Percentiles rank a stretch among this genome's conserved stretches.
phyloP scores from a whole-genome alignment of 139 green algal genomes.

The Dunaliella sp. region DNA sequence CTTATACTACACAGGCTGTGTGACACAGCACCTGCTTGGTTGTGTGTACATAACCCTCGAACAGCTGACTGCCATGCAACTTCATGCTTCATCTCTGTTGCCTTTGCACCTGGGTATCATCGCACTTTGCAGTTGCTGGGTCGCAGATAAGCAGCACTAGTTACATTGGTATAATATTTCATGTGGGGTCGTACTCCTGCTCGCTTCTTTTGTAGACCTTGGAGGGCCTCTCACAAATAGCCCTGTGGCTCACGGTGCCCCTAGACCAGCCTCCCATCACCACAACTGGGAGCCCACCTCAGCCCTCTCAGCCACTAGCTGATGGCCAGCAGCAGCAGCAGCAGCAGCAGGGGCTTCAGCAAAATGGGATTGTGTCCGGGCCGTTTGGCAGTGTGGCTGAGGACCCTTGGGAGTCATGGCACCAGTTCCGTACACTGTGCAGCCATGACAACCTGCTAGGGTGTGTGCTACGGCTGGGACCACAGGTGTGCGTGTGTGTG shows the following conservation, averaged over 20 bases:
- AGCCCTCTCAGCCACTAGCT: neutral
- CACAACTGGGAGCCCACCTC: neutral
- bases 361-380: neutral
- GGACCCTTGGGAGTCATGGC: slow-evolving; percentile 63
- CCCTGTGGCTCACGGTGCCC: slow-evolving; percentile 86
- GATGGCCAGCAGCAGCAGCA: slow-evolving; percentile 1
- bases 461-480: slow-evolving; percentile 57
- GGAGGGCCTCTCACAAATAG: slow-evolving; percentile 62
- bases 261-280: slow-evolving; percentile 25
- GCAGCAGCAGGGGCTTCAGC: slow-evolving; percentile 13
- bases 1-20: no score
- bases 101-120: no score
- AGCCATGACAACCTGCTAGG: slow-evolving; percentile 72
- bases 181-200: no score
- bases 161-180: no score
- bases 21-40: no score
- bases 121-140: no score
- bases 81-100: no score
- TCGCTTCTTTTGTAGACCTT: no score
- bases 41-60: no score
- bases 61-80: no score
- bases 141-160: no score
- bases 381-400: neutral
- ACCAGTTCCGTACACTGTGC: slow-evolving; percentile 69
- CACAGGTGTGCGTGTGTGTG: slow-evolving; percentile 1